Evolutionary conservation across 306 rosid genomes (phyloP).

Genomic region (Castanea mollissima): DNA sequence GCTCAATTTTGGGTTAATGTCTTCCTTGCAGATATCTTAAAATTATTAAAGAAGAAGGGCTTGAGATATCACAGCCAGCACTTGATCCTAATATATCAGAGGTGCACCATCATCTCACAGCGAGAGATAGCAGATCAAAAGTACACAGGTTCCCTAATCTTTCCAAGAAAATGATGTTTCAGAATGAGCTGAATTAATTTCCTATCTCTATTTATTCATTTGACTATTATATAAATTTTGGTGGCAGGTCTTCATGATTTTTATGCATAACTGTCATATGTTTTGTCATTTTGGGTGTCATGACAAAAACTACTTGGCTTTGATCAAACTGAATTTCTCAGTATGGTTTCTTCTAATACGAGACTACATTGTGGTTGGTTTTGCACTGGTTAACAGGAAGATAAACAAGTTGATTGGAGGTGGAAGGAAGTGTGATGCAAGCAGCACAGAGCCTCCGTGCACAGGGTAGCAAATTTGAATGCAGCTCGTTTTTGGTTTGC

Average conservation of each 20-base stretch:
- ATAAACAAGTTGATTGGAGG: slow-evolving; percentile 11
- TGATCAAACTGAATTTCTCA: background rate
- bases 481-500: background rate
- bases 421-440: slow-evolving; percentile 18
- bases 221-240: background rate
- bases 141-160: slow-evolving; percentile 17
- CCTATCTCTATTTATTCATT: background rate
- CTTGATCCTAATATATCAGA: slow-evolving; percentile 21
- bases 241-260: background rate
- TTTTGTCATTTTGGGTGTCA: background rate
- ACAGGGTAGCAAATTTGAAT: slow-evolving; percentile 21
- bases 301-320: background rate
- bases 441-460: slow-evolving; percentile 26
- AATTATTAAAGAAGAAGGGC: slow-evolving; percentile 25
- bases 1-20: background rate
- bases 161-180: background rate
- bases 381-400: slow-evolving; percentile 14
- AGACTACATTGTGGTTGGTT: background rate
- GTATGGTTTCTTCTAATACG: background rate
- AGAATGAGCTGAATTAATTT: background rate
- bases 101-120: slow-evolving; percentile 26
- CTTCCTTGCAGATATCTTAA: slow-evolving; percentile 13
- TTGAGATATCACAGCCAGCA: slow-evolving; percentile 37
- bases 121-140: slow-evolving; percentile 7
- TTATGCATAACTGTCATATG: background rate